Base-by-base conservation (phyloP, 2,329 filamentous ascomycete species). In the Trichophyton schoenleinii region DNA sequence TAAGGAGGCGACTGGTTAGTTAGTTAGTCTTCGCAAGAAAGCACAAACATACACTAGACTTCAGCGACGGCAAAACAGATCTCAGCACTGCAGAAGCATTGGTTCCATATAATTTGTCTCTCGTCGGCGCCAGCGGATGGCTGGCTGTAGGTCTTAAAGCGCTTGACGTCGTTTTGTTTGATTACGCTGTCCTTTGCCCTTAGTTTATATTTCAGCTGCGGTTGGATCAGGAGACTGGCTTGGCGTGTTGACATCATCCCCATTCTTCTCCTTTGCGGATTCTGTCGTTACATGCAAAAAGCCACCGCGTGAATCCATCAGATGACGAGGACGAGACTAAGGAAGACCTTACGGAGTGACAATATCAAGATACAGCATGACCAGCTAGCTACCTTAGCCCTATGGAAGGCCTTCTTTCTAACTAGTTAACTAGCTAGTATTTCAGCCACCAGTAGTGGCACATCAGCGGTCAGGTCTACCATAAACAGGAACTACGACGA, bases 241-340 rank as follows among this genome's bases (percentile, higher is more conserved):
- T 55, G 52, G 52, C 52, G 28, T 36, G 46, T 52, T 55, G 52
- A 55, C 52, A 55, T 55, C 52, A 55, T 55, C 34, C 34, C 34
- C 34, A 2, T 38, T 13, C 34, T 9, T 38, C 34, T 36, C 34
- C 8, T 36, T 36, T 6, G 28, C 1, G 6, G 8, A 7, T 22
- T 22, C 34, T 20, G 36, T 18, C 2, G 22, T 22, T 22, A 55
- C 22, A n/a, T 3, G 22, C 2, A 8, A 8, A 31, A 9, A 20
- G 20, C 2, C 52, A 18, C 28, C 25, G 11, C 52, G 31, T 55
- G 52, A 36, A 55, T 36, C 15, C 20, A 52, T 52, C 46, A 52
- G 20, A 52, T 52, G 46, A 52, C 20, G 46, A 25, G 20, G 22
- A 15, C 20, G 44, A 48, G 5, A 11, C 9, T 20, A 22, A 52